These are phyloP conservation scores for Cardamine occulta DNA, from an alignment of 345 rosid genomes.

Conservation along the genomic window DNA sequence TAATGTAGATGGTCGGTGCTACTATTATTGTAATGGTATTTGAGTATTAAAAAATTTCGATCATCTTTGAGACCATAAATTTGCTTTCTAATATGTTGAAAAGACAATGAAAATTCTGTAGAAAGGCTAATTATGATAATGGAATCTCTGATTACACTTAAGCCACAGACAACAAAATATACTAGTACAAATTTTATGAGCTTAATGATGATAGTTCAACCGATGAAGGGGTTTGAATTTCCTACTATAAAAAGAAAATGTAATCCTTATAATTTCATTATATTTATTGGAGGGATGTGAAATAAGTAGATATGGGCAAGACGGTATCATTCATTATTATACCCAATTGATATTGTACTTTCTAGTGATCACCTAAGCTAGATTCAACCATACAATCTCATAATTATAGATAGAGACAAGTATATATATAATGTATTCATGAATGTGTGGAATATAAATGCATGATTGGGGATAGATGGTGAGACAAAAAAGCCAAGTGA, in stretches of 20 bases:
- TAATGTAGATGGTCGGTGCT: not conserved
- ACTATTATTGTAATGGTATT: not conserved
- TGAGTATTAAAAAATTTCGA: not conserved
- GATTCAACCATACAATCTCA: not conserved
- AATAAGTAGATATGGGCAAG: not conserved
- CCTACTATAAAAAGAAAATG: not conserved
- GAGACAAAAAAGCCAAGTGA: not conserved
- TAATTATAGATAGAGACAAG: conserved; percentile 2
- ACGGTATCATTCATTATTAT: not conserved
- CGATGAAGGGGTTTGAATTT: not conserved
- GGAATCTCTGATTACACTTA: not conserved
- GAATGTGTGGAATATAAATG: not conserved
- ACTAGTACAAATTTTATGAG: not conserved
- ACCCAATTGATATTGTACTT: conserved; percentile 4
- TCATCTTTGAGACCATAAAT: not conserved
- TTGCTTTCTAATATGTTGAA: not conserved
- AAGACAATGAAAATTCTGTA: not conserved
- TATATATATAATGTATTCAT: not conserved
- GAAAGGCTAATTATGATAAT: not conserved
- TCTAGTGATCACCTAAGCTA: not conserved
- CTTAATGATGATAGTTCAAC: not conserved
- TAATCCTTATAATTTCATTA: not conserved
- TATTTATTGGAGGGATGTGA: not conserved
- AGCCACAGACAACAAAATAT: too few relatives aligned
- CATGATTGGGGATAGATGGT: not conserved